Conservation (phyloP, 2,329 filamentous ascomycete species). For the Neonectria punicea region DNA sequence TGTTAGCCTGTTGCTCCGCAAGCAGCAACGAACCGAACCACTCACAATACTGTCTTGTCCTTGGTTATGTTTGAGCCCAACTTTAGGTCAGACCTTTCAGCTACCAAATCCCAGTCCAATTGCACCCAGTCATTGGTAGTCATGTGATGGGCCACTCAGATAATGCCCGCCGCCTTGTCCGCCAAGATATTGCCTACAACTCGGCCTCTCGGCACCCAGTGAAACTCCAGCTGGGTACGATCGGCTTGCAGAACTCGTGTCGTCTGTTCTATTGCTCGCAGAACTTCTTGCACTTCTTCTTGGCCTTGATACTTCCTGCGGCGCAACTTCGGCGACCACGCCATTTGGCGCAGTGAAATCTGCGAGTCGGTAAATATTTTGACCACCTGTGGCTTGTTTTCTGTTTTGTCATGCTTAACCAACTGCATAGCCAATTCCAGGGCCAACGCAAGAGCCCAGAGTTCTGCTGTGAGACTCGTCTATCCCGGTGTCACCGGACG, state of each 20-base stretch:
- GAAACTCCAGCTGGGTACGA: constrained; percentile 24
- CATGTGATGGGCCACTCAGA: not conserved
- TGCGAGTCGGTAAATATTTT: constrained; percentile 27
- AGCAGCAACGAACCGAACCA: not conserved
- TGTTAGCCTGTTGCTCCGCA: not conserved
- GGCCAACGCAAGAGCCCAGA: constrained; percentile 25
- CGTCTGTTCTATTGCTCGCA: not conserved
- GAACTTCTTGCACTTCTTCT: not conserved
- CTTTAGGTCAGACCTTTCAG: not conserved
- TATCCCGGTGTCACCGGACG: not conserved
- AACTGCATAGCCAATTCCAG: constrained; percentile 24
- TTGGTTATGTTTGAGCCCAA: not conserved
- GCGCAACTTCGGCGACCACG: not conserved
- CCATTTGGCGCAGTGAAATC: not conserved
- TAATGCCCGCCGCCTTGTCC: constrained; percentile 15
- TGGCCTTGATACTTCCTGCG: not conserved
- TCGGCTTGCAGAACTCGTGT: not conserved
- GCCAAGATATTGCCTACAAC: constrained; percentile 25
- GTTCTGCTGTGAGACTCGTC: constrained; percentile 1
- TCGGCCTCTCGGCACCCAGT: constrained; percentile 30
- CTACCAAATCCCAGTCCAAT: constrained; percentile 10
- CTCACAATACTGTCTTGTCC: not conserved
- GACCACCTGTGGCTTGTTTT: not conserved
- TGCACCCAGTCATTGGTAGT: not conserved
- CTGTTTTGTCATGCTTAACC: not conserved